Conservation (phyloP, 1,139 yeast genomes). For the Groenewaldozyma auringiensis region DNA sequence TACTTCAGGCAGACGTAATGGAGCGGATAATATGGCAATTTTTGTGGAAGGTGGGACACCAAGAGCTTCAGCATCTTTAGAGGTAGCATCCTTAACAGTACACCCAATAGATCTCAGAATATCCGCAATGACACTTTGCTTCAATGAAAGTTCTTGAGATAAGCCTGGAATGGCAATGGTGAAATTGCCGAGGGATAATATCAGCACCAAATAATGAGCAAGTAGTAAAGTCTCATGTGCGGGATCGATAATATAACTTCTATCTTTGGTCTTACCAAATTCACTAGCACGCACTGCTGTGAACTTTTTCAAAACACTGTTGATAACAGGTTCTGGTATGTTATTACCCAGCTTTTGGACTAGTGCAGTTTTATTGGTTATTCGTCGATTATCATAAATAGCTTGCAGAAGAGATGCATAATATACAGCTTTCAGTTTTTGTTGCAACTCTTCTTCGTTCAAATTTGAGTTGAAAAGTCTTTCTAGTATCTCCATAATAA, state of each 20-base stretch:
- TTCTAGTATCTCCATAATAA: slow-evolving; percentile 36
- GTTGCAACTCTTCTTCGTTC: slow-evolving; percentile 40
- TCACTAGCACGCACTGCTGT: slow-evolving; percentile 57
- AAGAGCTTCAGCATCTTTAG: slow-evolving; percentile 72
- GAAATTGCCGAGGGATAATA: slow-evolving; percentile 71
- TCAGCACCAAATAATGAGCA: slow-evolving; percentile 65
- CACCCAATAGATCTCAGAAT: slow-evolving; percentile 83
- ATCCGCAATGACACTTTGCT: slow-evolving; percentile 63
- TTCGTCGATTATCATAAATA: slow-evolving; percentile 65
- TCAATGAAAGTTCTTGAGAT: slow-evolving; percentile 76
- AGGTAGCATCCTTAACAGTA: slow-evolving; percentile 62
- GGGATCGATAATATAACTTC: slow-evolving; percentile 74
- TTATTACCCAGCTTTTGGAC: slow-evolving; percentile 52
- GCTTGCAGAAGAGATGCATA: slow-evolving; percentile 77
- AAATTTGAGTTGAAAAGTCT: slow-evolving; percentile 32
- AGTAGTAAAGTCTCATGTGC: slow-evolving; percentile 77
- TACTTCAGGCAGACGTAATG: slow-evolving; percentile 83
- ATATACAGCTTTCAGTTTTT: slow-evolving; percentile 61
- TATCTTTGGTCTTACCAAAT: slow-evolving; percentile 47
- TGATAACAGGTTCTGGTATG: slow-evolving; percentile 68
- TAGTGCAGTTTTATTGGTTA: slow-evolving; percentile 51
- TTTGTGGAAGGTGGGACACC: slow-evolving; percentile 72
- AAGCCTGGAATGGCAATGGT: slow-evolving; percentile 70
- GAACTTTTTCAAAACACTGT: slow-evolving; percentile 64
- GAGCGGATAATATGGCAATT: slow-evolving; percentile 78